These are phyloP conservation scores for Sugiyamaella neomexicana DNA, from an alignment of 1,139 yeast species.

Conservation along the genomic window DNA sequence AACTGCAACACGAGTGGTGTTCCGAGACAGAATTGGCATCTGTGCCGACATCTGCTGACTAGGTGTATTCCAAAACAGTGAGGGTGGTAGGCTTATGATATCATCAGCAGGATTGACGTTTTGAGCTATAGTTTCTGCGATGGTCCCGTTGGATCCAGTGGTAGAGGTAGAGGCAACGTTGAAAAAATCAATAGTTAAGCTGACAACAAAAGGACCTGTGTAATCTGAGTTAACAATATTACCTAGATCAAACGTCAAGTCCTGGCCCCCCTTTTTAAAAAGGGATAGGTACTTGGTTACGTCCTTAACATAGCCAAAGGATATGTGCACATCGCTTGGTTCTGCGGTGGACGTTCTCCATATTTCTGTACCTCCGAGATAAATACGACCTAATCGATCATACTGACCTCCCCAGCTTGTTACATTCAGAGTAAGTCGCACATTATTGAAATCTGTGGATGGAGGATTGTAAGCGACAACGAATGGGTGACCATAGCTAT, in stretches of 20 bases:
- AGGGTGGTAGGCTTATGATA: constrained; percentile 2
- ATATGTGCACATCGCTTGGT: constrained; percentile 54
- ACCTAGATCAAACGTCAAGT: constrained; percentile 57
- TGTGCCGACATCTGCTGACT: constrained; percentile 5
- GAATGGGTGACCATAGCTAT: constrained; percentile 60
- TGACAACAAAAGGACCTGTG: constrained; percentile 62
- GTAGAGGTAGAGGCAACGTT: constrained; percentile 9
- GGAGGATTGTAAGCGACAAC: constrained; percentile 47
- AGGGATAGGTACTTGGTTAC: constrained; percentile 57
- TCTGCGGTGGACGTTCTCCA: constrained; percentile 89
- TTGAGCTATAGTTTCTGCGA: constrained; percentile 2
- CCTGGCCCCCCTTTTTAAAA: constrained; percentile 41
- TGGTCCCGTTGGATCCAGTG: neutral
- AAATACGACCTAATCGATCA: constrained; percentile 75
- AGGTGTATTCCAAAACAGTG: constrained; percentile 11
- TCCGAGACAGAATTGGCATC: constrained; percentile 46
- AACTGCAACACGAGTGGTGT: constrained; percentile 59
- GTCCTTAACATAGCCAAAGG: constrained; percentile 57
- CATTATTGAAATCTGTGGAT: constrained; percentile 53
- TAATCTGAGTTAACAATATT: constrained; percentile 58
- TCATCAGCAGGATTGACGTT: constrained; percentile 3
- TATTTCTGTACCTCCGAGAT: constrained; percentile 61
- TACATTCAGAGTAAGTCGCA: constrained; percentile 59
- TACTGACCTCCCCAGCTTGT: constrained; percentile 67
- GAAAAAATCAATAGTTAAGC: constrained; percentile 38